Conservation (phyloP, 2,329 filamentous ascomycete species). For the Samsoniella hepiali region DNA sequence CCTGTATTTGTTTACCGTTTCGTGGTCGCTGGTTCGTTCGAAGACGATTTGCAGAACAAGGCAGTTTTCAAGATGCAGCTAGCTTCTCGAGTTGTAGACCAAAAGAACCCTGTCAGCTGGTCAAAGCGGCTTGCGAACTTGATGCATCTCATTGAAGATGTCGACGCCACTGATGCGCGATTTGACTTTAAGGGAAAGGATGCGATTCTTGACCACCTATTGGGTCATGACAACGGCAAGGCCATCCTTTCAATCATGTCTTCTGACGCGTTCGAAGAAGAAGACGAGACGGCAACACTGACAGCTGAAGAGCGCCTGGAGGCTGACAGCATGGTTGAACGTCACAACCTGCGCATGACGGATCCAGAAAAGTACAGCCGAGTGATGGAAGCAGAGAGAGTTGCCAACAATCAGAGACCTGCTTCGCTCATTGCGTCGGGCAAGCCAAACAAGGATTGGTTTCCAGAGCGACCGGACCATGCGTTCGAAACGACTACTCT, state of each 20-base stretch:
- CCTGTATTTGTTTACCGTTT: slow-evolving; percentile 83
- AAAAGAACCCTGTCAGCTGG: slow-evolving; percentile 69
- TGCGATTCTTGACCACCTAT: slow-evolving; percentile 50
- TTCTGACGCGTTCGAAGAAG: slow-evolving; percentile 70
- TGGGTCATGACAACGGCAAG: slow-evolving; percentile 34
- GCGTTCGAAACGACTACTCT: background rate
- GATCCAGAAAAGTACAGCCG: slow-evolving; percentile 33
- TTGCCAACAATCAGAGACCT: background rate
- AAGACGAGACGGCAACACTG: slow-evolving; percentile 55
- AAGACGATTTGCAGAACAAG: slow-evolving; percentile 69
- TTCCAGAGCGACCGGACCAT: background rate
- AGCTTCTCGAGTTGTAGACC: slow-evolving; percentile 75
- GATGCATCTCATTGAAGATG: slow-evolving; percentile 55
- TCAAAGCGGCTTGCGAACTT: slow-evolving; percentile 56
- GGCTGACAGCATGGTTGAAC: slow-evolving; percentile 41
- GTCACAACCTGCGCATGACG: slow-evolving; percentile 32
- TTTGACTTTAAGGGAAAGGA: slow-evolving; percentile 63
- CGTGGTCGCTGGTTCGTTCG: slow-evolving; percentile 73
- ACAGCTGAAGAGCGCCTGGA: slow-evolving; percentile 59
- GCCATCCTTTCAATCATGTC: slow-evolving; percentile 57
- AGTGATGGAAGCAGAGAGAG: slow-evolving; percentile 18
- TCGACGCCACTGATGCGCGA: slow-evolving; percentile 34
- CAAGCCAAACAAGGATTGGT: slow-evolving; percentile 9
- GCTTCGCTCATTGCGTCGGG: slow-evolving; percentile 1
- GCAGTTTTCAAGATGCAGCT: slow-evolving; percentile 81